These are phyloP conservation scores for Ophiocordyceps polyrhachis-furcata DNA, from an alignment of 2,329 filamentous ascomycete genomes.

Conservation along the genomic window DNA sequence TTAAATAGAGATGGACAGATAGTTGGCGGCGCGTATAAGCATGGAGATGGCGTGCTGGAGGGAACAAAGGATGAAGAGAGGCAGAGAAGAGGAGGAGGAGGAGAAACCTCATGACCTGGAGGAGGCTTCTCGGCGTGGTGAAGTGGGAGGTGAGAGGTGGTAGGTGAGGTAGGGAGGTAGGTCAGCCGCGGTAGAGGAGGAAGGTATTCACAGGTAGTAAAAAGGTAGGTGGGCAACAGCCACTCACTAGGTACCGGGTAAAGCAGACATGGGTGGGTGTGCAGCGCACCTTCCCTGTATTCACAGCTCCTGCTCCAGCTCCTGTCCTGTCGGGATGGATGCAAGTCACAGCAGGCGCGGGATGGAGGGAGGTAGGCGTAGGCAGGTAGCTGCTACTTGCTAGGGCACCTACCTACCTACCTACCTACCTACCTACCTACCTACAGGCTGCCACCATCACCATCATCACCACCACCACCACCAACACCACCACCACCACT, in stretches of 20 bases:
- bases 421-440: background rate
- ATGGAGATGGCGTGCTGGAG: background rate
- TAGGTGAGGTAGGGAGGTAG: no score
- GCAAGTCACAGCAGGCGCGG: background rate
- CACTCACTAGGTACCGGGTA: no score
- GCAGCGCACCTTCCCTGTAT: background rate
- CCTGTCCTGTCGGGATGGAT: background rate
- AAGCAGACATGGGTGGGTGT: background rate
- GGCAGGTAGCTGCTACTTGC: background rate
- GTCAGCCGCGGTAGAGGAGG: no score
- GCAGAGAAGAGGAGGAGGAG: background rate
- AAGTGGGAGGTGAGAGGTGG: background rate
- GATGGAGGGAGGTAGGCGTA: no score
- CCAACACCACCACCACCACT: no score
- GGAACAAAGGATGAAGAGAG: background rate
- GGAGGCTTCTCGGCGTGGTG: background rate
- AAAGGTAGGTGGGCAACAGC: no score
- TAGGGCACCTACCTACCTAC: no score
- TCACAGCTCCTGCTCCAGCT: no score
- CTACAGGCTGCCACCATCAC: background rate
- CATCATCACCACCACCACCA: background rate
- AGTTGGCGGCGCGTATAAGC: background rate
- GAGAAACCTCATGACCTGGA: background rate
- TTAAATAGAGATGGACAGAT: background rate
- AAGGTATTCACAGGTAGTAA: no score